Percentiles rank a stretch among this genome's conserved stretches.
These are phyloP conservation scores for Pisolithus orientalis DNA, from an alignment of 768 basidiomycete genomes.

Conservation along the genomic window DNA sequence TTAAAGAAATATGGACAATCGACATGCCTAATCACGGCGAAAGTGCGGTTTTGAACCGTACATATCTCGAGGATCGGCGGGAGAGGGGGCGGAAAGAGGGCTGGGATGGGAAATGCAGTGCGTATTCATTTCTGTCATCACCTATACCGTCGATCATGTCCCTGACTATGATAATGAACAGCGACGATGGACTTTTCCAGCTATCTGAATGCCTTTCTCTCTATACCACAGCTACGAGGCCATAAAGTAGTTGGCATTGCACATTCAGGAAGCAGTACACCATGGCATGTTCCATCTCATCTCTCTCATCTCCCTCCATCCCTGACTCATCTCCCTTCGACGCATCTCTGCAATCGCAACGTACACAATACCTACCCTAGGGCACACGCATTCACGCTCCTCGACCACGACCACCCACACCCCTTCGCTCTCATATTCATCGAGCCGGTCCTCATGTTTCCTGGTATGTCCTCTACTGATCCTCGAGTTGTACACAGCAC, in stretches of 20 bases:
- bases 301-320: not conserved
- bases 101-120: conserved; percentile 16
- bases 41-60: conserved; percentile 26
- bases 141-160: too few species aligned
- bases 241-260: conserved; percentile 20
- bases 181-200: conserved; percentile 17
- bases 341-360: not conserved
- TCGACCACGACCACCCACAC: conserved; percentile 2
- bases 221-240: conserved; percentile 15
- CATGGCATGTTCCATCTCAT: conserved; percentile 11
- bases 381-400: conserved; percentile 15
- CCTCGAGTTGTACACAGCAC: conserved; percentile 23
- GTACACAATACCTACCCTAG: conserved; percentile 2
- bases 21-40: conserved; percentile 34
- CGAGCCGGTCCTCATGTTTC: conserved; percentile 29
- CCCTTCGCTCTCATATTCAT: conserved; percentile 18
- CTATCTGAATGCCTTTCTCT: conserved; percentile 21
- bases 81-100: not conserved
- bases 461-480: conserved; percentile 19
- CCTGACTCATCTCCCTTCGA: not conserved
- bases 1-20: conserved; percentile 29
- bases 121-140: conserved; percentile 1
- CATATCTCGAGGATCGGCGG: conserved; percentile 20
- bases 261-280: conserved; percentile 25
- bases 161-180: not conserved